These are phyloP conservation scores for Eucalyptus curtisii DNA, from an alignment of 345 rosid genomes.

Conservation along the genomic window DNA sequence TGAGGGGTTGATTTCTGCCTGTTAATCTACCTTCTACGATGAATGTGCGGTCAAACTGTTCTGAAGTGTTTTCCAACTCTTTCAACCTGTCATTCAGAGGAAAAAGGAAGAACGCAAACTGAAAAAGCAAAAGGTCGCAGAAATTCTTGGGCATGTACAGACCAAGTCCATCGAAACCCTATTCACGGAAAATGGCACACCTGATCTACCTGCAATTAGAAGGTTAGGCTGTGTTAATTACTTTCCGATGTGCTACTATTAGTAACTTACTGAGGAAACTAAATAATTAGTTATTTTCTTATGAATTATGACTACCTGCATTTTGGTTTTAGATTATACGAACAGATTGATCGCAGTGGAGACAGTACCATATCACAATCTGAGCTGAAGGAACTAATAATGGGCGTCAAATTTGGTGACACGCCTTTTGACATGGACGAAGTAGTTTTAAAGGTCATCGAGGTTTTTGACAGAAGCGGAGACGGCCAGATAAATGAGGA, in stretches of 20 bases:
- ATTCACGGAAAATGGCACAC: slow-evolving; percentile 9
- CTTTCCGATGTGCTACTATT: background rate
- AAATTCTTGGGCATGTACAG: slow-evolving; percentile 1
- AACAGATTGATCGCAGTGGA: background rate
- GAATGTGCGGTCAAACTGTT: background rate
- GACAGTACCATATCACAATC: slow-evolving; percentile 2
- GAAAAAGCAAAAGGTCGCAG: slow-evolving; percentile 6
- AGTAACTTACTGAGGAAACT: background rate
- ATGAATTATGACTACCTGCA: background rate
- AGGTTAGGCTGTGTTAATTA: background rate
- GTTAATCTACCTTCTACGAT: background rate
- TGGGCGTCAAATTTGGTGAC: slow-evolving; percentile 3
- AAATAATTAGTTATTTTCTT: background rate
- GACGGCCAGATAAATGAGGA: slow-evolving; percentile 4
- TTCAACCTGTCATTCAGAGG: slow-evolving; percentile 16
- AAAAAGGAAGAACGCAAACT: slow-evolving; percentile 9
- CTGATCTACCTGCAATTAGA: slow-evolving; percentile 3
- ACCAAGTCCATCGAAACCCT: slow-evolving; percentile 2
- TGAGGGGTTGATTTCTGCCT: background rate
- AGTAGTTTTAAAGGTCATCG: slow-evolving; percentile 1
- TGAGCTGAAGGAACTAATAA: slow-evolving; percentile 8
- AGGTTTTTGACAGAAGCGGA: slow-evolving; percentile 7
- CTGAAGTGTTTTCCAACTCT: background rate
- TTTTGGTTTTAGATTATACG: slow-evolving; percentile 6
- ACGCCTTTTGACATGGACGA: slow-evolving; percentile 6